These are phyloP conservation scores for Myochromella boudieri DNA, from an alignment of 768 basidiomycete species.

Conservation along the genomic window DNA sequence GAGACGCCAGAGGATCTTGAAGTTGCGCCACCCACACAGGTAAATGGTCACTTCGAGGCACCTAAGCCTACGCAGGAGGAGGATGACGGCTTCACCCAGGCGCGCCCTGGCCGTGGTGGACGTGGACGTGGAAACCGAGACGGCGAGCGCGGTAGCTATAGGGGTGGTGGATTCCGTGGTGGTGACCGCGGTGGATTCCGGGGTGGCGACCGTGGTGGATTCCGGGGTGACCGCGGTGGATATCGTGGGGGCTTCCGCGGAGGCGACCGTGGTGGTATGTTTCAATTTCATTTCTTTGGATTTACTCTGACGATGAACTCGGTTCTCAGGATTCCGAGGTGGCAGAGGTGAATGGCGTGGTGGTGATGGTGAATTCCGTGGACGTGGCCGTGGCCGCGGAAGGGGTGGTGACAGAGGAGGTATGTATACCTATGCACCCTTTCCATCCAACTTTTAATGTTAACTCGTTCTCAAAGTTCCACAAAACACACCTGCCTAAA, in stretches of 20 bases:
- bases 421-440: too few relatives aligned
- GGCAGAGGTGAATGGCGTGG: slow-evolving; percentile 51
- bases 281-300: background rate
- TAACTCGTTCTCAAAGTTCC: too few relatives aligned
- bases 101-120: slow-evolving; percentile 47
- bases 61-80: slow-evolving; percentile 32
- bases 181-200: slow-evolving; percentile 42
- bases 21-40: slow-evolving; percentile 23
- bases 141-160: slow-evolving; percentile 23
- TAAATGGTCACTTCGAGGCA: slow-evolving; percentile 28
- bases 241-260: slow-evolving; percentile 18
- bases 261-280: slow-evolving; percentile 38
- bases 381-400: slow-evolving; percentile 40
- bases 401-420: slow-evolving; percentile 39
- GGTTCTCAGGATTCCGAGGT: slow-evolving; percentile 31
- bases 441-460: too few relatives aligned
- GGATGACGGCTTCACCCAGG: slow-evolving; percentile 64
- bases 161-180: slow-evolving; percentile 49
- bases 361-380: slow-evolving; percentile 41
- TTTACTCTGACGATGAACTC: background rate
- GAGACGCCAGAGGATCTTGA: slow-evolving; percentile 21
- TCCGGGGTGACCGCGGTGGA: slow-evolving; percentile 35
- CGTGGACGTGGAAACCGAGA: slow-evolving; percentile 38
- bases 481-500: slow-evolving; percentile 20
- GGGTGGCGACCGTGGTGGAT: slow-evolving; percentile 39